Conservation (phyloP, 2,329 filamentous ascomycete species). For the Colletotrichum sp. region DNA sequence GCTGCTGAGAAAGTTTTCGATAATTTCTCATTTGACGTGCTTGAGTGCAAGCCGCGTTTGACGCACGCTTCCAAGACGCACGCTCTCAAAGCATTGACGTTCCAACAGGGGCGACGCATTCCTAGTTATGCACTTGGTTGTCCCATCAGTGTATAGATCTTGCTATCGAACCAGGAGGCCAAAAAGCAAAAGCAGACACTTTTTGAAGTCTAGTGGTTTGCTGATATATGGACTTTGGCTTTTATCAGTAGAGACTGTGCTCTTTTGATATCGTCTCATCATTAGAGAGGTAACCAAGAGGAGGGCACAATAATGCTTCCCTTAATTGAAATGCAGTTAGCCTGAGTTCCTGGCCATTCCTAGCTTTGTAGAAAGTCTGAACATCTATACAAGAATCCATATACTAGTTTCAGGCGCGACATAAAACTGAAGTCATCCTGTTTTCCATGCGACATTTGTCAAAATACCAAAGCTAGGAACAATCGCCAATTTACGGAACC, state of each 20-base stretch:
- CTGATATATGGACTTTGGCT: not conserved
- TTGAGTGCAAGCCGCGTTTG: not conserved
- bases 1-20: not conserved
- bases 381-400: too few species aligned
- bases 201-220: not conserved
- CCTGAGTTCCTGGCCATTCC: not conserved
- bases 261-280: not conserved
- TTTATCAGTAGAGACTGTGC: not conserved
- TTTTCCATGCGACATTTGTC: too few species aligned
- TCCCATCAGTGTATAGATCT: not conserved
- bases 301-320: not conserved
- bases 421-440: too few species aligned
- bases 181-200: too few species aligned
- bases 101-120: rapidly evolving
- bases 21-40: not conserved
- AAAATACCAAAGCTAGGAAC: too few species aligned
- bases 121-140: not conserved
- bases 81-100: rapidly evolving
- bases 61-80: not conserved
- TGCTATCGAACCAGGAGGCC: not conserved
- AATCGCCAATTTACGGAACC: rapidly evolving
- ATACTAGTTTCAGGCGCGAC: too few species aligned
- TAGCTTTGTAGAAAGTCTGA: not conserved
- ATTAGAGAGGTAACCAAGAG: not conserved
- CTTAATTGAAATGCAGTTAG: not conserved